phyloP scores from a whole-genome alignment of 2,329 filamentous ascomycete species.

The Aureobasidium zeae region DNA sequence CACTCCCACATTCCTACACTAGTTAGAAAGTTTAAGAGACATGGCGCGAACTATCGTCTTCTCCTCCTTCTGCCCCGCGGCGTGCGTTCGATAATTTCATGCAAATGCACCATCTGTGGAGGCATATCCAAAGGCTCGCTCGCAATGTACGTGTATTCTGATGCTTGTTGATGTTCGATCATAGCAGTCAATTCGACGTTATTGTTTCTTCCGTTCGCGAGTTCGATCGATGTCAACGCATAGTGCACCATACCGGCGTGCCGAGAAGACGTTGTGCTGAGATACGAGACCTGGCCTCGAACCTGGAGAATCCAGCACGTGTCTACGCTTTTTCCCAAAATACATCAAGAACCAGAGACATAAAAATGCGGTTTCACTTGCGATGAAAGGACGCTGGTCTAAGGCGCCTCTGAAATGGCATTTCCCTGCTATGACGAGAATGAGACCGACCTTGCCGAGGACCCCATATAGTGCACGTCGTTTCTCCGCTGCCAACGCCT shows the following conservation, averaged over 20 bases:
- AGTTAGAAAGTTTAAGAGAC: too few relatives aligned
- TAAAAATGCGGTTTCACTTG: too few relatives aligned
- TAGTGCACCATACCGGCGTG: background rate
- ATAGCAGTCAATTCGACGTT: background rate
- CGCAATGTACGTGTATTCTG: background rate
- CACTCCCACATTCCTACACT: too few relatives aligned
- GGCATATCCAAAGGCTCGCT: background rate
- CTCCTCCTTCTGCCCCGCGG: background rate
- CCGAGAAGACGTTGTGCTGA: background rate
- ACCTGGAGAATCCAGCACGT: too few relatives aligned
- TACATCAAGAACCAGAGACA: background rate
- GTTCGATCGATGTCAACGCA: background rate
- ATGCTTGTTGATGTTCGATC: background rate
- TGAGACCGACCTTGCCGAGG: too few relatives aligned
- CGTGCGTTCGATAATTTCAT: background rate
- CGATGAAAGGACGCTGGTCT: too few relatives aligned
- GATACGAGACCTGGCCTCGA: conserved; percentile 6
- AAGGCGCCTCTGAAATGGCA: too few relatives aligned
- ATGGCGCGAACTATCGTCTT: background rate
- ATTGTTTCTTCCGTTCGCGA: background rate
- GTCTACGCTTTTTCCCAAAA: too few relatives aligned
- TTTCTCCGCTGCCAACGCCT: too few relatives aligned
- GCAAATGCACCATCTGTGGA: conserved; percentile 7
- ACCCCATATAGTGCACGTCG: too few relatives aligned
- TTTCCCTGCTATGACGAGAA: too few relatives aligned